Percentiles rank a stretch among this genome's conserved stretches.
These are phyloP conservation scores for Parachaetomium inaequale DNA, from an alignment of 495 filamentous ascomycete genomes.

Conservation along the genomic window DNA sequence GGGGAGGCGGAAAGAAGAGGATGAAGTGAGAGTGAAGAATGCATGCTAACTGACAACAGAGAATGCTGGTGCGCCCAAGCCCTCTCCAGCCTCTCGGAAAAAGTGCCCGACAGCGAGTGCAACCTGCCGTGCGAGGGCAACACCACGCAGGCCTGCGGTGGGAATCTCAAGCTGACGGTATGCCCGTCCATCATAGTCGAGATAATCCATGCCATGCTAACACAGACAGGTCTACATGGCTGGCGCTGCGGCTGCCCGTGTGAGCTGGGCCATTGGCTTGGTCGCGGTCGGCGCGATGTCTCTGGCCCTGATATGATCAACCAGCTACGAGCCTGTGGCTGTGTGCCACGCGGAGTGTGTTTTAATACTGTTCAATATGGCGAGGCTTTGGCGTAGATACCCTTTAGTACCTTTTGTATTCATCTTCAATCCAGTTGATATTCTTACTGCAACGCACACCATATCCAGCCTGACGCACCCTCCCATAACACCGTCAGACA, in stretches of 20 bases:
- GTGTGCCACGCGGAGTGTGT: neutral
- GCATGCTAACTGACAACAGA: constrained; percentile 20
- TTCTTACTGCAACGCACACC: too few relatives aligned
- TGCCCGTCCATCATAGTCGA: constrained; percentile 16
- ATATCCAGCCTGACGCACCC: neutral
- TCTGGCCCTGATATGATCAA: neutral
- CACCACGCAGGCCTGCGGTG: constrained; percentile 43
- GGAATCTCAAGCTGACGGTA: constrained; percentile 40
- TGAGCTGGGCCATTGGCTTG: constrained; percentile 3
- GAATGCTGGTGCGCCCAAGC: constrained; percentile 51
- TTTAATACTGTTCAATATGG: constrained; percentile 6
- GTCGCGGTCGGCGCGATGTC: neutral
- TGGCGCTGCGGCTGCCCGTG: constrained; percentile 1
- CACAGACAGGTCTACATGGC: constrained; percentile 24
- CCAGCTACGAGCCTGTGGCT: neutral
- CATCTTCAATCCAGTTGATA: neutral
- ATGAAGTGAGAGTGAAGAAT: neutral
- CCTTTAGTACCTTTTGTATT: neutral
- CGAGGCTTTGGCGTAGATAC: constrained; percentile 5
- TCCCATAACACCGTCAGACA: neutral
- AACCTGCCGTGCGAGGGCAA: constrained; percentile 45
- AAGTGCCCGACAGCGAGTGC: constrained; percentile 38
- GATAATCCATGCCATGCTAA: too few relatives aligned
- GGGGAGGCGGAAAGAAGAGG: too few relatives aligned
- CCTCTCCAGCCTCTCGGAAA: constrained; percentile 32